These are phyloP conservation scores for Lepiota venenata DNA, from an alignment of 768 basidiomycete species.

Conservation along the genomic window DNA sequence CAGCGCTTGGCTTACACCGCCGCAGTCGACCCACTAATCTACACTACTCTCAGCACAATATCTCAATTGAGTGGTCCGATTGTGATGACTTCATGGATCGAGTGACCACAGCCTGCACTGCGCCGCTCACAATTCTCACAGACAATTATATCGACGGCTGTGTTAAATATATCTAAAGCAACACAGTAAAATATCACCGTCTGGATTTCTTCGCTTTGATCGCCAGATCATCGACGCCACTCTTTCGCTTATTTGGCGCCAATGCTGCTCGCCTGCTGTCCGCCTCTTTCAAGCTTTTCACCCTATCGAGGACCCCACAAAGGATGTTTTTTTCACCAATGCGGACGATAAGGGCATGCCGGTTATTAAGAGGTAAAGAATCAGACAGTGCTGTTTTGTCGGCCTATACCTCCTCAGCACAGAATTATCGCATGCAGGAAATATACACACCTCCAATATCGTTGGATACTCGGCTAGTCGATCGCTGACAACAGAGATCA, in stretches of 20 bases:
- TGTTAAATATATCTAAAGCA: constrained; percentile 1
- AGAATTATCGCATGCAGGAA: not conserved
- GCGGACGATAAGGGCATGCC: constrained; percentile 68
- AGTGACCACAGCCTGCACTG: too few relatives aligned
- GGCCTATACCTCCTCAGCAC: constrained; percentile 23
- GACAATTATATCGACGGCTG: too few relatives aligned
- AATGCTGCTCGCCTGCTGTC: not conserved
- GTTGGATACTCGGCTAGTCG: constrained; percentile 58
- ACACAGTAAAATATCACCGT: constrained; percentile 11
- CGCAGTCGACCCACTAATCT: not conserved
- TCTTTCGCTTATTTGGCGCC: constrained; percentile 11
- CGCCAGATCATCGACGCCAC: constrained; percentile 2
- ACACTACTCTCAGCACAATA: too few relatives aligned
- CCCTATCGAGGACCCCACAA: constrained; percentile 19
- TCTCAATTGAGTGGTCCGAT: too few relatives aligned
- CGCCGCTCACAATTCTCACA: too few relatives aligned
- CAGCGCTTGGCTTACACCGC: not conserved
- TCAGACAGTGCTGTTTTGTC: constrained; percentile 47
- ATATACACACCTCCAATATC: constrained; percentile 48
- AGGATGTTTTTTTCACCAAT: constrained; percentile 80
- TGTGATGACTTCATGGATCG: too few relatives aligned
- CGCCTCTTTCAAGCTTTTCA: constrained; percentile 12
- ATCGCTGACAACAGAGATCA: constrained; percentile 43
- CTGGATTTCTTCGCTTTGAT: constrained; percentile 8
- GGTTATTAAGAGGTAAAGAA: constrained; percentile 40